These are phyloP conservation scores for Parascedosporium putredinis DNA, from an alignment of 2,329 filamentous ascomycete species.

Conservation along the genomic window DNA sequence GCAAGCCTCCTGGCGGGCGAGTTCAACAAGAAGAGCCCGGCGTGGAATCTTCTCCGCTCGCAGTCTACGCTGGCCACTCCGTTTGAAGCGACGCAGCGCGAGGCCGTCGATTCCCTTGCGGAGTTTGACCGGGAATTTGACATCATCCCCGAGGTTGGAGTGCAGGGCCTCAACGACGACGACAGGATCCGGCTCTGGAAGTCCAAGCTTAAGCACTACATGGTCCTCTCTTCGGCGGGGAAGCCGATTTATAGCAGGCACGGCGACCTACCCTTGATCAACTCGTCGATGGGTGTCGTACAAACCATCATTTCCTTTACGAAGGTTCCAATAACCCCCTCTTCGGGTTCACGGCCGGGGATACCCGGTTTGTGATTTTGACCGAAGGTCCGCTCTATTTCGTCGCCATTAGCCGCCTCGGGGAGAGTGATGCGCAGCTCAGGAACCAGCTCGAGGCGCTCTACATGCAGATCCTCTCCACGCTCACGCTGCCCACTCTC, in stretches of 20 bases:
- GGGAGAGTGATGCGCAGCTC: conserved; percentile 86
- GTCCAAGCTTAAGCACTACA: conserved; percentile 89
- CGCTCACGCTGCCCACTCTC: conserved; percentile 78
- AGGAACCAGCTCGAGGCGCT: conserved; percentile 81
- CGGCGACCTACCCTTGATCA: conserved; percentile 80
- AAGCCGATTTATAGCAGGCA: conserved; percentile 97
- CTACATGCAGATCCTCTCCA: conserved; percentile 97
- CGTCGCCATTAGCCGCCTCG: conserved; percentile 81
- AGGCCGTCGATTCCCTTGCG: conserved; percentile 42
- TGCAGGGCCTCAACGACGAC: conserved; percentile 37
- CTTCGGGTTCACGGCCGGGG: conserved; percentile 76
- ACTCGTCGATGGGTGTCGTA: conserved; percentile 86
- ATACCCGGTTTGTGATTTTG: conserved; percentile 73
- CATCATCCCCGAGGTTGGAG: conserved; percentile 48
- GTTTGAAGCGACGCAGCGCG: conserved; percentile 42
- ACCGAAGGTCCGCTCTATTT: conserved; percentile 84
- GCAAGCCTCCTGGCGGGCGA: conserved; percentile 74
- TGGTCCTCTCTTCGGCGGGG: conserved; percentile 89
- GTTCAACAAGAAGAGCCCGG: conserved; percentile 52
- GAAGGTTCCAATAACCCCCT: conserved; percentile 69
- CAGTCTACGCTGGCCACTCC: conserved; percentile 50
- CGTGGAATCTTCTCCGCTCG: conserved; percentile 56
- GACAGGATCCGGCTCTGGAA: conserved; percentile 67
- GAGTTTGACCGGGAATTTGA: conserved; percentile 74
- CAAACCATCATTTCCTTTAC: conserved; percentile 98